These are phyloP conservation scores for Panicum hallii DNA, from an alignment of 202 grass and related monocot genomes.

Conservation along the genomic window DNA sequence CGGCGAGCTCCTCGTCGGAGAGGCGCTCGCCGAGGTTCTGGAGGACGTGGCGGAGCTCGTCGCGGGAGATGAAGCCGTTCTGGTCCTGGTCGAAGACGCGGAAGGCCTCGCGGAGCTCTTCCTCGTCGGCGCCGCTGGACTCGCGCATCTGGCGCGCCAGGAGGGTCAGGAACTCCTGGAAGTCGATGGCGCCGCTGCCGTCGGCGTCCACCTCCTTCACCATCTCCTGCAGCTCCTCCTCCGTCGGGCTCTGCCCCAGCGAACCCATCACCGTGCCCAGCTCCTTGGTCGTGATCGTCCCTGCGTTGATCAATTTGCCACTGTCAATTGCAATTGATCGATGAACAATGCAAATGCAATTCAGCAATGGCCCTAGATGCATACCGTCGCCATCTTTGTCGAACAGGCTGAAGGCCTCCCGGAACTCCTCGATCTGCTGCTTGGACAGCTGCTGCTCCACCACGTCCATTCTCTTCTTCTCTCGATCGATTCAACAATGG, in stretches of 20 bases:
- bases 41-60: conserved; percentile 68
- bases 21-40: conserved; percentile 66
- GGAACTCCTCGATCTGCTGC: conserved; percentile 64
- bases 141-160: conserved; percentile 61
- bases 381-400: conserved; percentile 70
- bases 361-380: neutral
- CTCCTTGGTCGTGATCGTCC: conserved; percentile 78
- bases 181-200: conserved; percentile 69
- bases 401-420: conserved; percentile 65
- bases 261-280: conserved; percentile 72
- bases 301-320: neutral
- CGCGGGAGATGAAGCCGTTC: conserved; percentile 74
- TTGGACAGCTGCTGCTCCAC: conserved; percentile 39
- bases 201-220: conserved; percentile 65
- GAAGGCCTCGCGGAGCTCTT: conserved; percentile 68
- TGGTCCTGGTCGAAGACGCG: conserved; percentile 77
- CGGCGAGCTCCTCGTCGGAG: conserved; percentile 64
- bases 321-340: neutral
- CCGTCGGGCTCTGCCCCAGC: conserved; percentile 63
- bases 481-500: neutral
- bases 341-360: neutral
- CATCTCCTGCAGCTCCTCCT: conserved; percentile 65
- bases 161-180: conserved; percentile 60
- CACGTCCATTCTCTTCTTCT: conserved; percentile 48
- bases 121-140: conserved; percentile 46